Conservation (phyloP, 2,329 filamentous ascomycete genomes). For the Fusarium nodosum region DNA sequence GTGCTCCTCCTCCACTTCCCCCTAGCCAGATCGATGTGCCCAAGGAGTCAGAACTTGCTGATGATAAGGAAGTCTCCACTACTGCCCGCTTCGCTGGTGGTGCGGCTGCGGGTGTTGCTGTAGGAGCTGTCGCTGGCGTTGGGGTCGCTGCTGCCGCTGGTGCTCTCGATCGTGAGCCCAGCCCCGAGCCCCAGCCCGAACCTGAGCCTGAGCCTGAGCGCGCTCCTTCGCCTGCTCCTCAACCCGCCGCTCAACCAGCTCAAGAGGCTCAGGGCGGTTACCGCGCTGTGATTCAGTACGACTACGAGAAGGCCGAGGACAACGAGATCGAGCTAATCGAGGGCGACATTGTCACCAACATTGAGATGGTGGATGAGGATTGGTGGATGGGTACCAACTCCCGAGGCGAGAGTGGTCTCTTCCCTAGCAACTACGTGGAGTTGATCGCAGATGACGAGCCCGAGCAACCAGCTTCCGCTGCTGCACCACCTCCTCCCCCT, state of each 20-base stretch:
- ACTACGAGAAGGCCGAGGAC: conserved; percentile 97
- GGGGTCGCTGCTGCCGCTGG: conserved; percentile 42
- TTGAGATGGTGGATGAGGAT: conserved; percentile 97
- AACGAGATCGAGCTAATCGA: conserved; percentile 95
- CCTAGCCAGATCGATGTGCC: conserved; percentile 74
- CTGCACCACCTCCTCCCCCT: conserved; percentile 50
- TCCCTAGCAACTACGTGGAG: conserved; percentile 98
- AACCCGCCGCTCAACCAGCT: conserved; percentile 21
- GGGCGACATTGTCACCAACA: conserved; percentile 88
- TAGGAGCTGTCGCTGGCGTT: conserved; percentile 39
- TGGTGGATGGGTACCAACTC: conserved; percentile 98
- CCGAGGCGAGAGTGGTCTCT: conserved; percentile 86
- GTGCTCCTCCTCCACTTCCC: conserved; percentile 71
- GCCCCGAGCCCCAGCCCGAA: conserved; percentile 34
- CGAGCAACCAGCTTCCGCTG: conserved; percentile 52
- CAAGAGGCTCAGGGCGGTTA: conserved; percentile 67
- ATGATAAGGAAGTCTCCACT: conserved; percentile 74
- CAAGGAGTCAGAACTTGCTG: conserved; percentile 72
- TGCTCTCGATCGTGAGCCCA: conserved; percentile 47
- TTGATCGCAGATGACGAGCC: conserved; percentile 76
- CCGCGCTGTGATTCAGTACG: conserved; percentile 86
- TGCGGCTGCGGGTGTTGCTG: conserved; percentile 60
- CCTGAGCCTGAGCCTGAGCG: conserved; percentile 21
- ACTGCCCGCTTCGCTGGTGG: conserved; percentile 70
- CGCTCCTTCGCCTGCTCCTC: conserved; percentile 25